phyloP scores from a whole-genome alignment of 2,329 filamentous ascomycete species.

The Ceratocystis cacaofunesta region DNA sequence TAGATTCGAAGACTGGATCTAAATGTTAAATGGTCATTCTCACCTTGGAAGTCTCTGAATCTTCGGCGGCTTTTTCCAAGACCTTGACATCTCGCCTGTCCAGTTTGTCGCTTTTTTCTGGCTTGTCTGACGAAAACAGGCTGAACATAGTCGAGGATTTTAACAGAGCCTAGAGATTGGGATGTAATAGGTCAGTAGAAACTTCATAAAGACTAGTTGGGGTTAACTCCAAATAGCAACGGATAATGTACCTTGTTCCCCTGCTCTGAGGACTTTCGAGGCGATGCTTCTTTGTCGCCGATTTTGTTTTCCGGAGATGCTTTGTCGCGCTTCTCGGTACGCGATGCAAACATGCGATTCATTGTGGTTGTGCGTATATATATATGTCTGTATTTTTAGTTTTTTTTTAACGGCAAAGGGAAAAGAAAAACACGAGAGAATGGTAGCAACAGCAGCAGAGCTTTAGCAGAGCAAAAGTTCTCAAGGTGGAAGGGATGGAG shows the following conservation, averaged over 20 bases:
- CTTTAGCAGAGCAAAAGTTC: neutral
- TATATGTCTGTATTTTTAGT: neutral
- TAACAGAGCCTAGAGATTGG: constrained; percentile 1
- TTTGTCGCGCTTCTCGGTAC: constrained; percentile 13
- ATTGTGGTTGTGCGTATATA: neutral
- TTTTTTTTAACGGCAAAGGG: neutral
- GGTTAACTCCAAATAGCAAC: neutral
- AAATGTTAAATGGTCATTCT: neutral
- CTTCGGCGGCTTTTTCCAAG: constrained; percentile 34
- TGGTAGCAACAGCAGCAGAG: neutral
- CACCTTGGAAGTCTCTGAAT: constrained; percentile 29
- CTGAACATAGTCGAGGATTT: constrained; percentile 10
- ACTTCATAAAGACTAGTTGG: neutral
- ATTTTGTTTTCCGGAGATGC: neutral
- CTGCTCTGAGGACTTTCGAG: constrained; percentile 5
- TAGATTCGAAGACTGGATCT: neutral
- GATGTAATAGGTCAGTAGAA: neutral
- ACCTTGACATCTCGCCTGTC: constrained; percentile 5
- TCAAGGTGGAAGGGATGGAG: neutral
- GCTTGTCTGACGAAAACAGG: constrained; percentile 9
- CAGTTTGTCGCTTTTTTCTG: constrained; percentile 2
- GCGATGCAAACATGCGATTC: constrained; percentile 12
- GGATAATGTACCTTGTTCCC: constrained; percentile 8
- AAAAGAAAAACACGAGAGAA: neutral
- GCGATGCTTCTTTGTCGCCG: neutral